These are phyloP conservation scores for Hyaloscypha variabilis DNA, from an alignment of 495 filamentous ascomycete species.

Conservation along the genomic window DNA sequence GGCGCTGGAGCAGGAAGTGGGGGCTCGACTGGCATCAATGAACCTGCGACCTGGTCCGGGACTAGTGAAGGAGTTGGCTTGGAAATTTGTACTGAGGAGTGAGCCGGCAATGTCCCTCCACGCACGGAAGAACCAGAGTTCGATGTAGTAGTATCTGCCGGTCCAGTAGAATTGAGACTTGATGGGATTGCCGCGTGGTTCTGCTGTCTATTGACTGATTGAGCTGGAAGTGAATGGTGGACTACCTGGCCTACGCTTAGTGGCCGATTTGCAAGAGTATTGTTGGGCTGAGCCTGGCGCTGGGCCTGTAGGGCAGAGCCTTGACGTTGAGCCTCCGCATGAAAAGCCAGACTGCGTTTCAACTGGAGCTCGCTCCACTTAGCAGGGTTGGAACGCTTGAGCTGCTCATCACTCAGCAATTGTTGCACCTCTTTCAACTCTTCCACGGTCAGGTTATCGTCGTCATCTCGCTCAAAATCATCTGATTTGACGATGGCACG, in stretches of 20 bases:
- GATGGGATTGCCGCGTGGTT: background rate
- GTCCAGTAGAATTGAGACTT: background rate
- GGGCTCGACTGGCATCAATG: background rate
- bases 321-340: constrained; percentile 2
- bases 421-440: constrained; percentile 52
- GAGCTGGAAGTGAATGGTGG: background rate
- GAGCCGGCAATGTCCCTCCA: background rate
- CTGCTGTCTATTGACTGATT: background rate
- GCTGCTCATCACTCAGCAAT: constrained; percentile 44
- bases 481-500: constrained; percentile 57
- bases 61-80: background rate
- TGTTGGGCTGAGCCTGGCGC: background rate
- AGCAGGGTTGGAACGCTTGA: constrained; percentile 47
- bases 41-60: background rate
- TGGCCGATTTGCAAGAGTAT: background rate
- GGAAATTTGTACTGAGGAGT: background rate
- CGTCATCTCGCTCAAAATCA: constrained; percentile 59
- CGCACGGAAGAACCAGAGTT: too few species aligned
- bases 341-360: background rate
- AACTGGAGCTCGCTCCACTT: constrained; percentile 33
- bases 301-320: constrained; percentile 3
- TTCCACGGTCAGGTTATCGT: constrained; percentile 57
- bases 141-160: too few species aligned
- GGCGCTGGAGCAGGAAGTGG: background rate
- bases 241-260: background rate